Evolutionary conservation across 805 yeast species (phyloP), one percentile per base, ranked within the genome.

Genomic region (Kodamaea hsintzibuensis): DNA sequence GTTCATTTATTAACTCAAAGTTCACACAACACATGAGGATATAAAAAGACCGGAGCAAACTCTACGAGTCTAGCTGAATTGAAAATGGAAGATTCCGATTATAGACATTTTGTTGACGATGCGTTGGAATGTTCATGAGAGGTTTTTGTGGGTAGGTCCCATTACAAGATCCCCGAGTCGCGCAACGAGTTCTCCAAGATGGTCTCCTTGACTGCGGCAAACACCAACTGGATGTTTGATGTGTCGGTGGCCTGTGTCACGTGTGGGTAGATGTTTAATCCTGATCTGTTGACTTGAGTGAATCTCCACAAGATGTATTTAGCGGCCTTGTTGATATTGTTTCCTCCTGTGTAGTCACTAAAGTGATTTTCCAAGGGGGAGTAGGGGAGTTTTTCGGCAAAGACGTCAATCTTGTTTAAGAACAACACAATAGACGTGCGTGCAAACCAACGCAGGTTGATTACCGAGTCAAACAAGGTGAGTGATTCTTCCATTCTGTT

Each of bases 231-330:
- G 57, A 92, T 91, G 69, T 91, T 91, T 27, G 90, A 84, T 6
- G 97, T 91, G 67, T 91, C 97, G 0, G 97, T 91, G 0, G 97
- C 97, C 70, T 91, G 97, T 2, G 98, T 91, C 19, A 91, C 88
- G 69, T 91, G 96, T 10, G 97, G 97, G 63, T 88, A 89, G 35
- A 92, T 82, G 56, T 86, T 88, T 57, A 91, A 75, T 17, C 91
- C 90, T 1, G 95, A 85, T 59, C 96, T 79, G 67, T 91, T 92
- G 47, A 89, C 83, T 67, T 88, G 91, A 40, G 89, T 85, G 67
- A 91, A 91, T 65, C 96, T 80, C 96, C 96, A 90, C 43, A 91
- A 78, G 55, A 92, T 90, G 63, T 91, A 91, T 69, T 90, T 91
- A 37, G 95, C 96, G 16, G 97, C 97, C 67, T 89, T 91, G 63